These are phyloP conservation scores for Sporothrix sp. DNA, from an alignment of 2,329 filamentous ascomycete genomes.

Conservation along the genomic window DNA sequence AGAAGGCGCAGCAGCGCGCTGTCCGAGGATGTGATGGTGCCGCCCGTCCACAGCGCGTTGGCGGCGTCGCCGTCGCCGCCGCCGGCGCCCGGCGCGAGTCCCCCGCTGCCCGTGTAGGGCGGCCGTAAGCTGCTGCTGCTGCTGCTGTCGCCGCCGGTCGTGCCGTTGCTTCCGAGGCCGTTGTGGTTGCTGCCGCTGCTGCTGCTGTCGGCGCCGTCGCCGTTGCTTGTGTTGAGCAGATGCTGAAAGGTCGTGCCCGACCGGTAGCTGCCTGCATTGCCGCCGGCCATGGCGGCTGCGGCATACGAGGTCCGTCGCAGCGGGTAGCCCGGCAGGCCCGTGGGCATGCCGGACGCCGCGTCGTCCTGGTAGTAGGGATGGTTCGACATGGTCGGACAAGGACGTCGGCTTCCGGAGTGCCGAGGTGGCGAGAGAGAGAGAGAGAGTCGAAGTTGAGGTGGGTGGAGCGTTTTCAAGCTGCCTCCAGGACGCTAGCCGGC, in stretches of 20 bases:
- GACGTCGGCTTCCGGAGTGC: too few species aligned
- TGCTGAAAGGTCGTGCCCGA: slow-evolving; percentile 40
- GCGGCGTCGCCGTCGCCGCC: background rate
- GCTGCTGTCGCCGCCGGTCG: slow-evolving; percentile 21
- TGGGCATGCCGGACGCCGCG: slow-evolving; percentile 19
- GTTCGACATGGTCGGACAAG: background rate
- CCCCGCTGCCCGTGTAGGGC: background rate
- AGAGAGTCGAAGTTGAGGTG: background rate
- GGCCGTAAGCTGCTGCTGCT: slow-evolving; percentile 4
- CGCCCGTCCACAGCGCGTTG: slow-evolving; percentile 25
- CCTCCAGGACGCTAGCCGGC: too few species aligned
- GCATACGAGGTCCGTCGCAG: slow-evolving; percentile 34
- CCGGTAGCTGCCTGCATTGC: slow-evolving; percentile 28
- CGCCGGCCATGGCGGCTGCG: slow-evolving; percentile 28
- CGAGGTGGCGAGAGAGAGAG: background rate
- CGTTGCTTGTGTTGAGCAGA: slow-evolving; percentile 29
- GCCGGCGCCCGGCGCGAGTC: background rate
- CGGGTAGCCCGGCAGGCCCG: slow-evolving; percentile 23
- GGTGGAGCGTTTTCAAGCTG: background rate
- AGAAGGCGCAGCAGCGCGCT: slow-evolving; percentile 18
- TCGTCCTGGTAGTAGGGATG: slow-evolving; percentile 28
- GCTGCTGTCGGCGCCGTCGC: slow-evolving; percentile 7
- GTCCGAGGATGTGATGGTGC: slow-evolving; percentile 21
- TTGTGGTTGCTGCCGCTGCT: slow-evolving; percentile 16
- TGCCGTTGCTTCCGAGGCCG: slow-evolving; percentile 10